Base-by-base conservation (phyloP, 2,329 filamentous ascomycete genomes). In the Colletotrichum neosansevieriae region DNA sequence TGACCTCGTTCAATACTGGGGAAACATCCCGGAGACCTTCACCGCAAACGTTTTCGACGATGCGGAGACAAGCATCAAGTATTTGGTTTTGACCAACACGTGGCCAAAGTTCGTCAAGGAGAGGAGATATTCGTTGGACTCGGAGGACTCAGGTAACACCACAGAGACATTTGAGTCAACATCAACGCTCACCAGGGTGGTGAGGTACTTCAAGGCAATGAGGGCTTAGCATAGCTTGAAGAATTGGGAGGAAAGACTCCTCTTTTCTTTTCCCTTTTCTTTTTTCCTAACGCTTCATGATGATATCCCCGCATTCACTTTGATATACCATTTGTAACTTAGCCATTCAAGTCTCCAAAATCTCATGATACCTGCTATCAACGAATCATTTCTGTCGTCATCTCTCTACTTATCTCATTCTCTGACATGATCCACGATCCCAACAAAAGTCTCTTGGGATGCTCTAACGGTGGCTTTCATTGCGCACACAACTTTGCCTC, bases 41-140 rank as follows among this genome's bases (percentile, higher is more conserved):
- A 79, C 81, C 40, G 75, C 77, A 4, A 72, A 72, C 0, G 81
- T 88, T 4, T 89, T 89, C 65, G 85, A 88, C 71, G 79, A 76
- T n/a, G 85, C 86, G 0, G 82, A 87, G 72, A 75, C 78, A 24
- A 84, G 82, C 68, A 84, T 89, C 76, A 88, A 87, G 74, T 86
- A 88, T 63, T 80, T 89, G 6, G 76, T 76, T 5, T 70, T 76
- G 38, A 76, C 74, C 19, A 76, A 76, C 63, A 76, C 75, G 0
- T 76, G 75, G 75, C 74, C 75, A 38, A 76, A 75, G 65, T 76
- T 76, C 47, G 71, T 76, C 56, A 71, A 64, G 67, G 63, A 63
- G 49, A 67, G 70, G 59, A 62, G 70, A 38, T 67, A 38, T 2
- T 71, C 70, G 19, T 34, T 68, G 9, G 63, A 63, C 47, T 71